Evolutionary conservation across 139 green algal genomes (phyloP), one percentile per base, ranked within the genome.

Genomic region (Ettlia oleoabundans): DNA sequence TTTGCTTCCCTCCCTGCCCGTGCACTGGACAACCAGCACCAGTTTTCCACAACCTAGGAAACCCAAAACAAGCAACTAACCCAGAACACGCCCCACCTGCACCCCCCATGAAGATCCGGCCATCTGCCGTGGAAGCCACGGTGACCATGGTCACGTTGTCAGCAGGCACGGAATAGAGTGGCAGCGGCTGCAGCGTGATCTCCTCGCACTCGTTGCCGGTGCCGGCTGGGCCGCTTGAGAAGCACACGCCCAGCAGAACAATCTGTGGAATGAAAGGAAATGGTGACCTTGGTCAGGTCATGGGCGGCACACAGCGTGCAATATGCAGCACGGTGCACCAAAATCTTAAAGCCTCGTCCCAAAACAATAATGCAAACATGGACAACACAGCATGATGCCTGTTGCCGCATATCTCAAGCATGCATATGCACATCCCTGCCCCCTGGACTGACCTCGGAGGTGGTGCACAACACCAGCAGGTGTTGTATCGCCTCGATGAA

Each of bases 21-120:
- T n/a, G n/a, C n/a, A n/a, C n/a, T n/a, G n/a, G n/a, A n/a, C n/a
- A n/a, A n/a, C 47, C 47, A 58, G 47, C 15, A 58, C 47, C 47
- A 58, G 47, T 58, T 15, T 15, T 15, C 47, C 47, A 10, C 10
- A 15, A 58, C 13, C 47, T 15, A 58, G n/a, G n/a, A n/a, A n/a
- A n/a, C n/a, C 47, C 47, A 58, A 24, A 15, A 58, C 15, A 10
- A n/a, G n/a, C 47, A 58, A 10, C 47, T 15, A 58, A 58, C 47
- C 47, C 13, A 10, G 13, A 10, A 15, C 47, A 10, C 47, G 47
- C n/a, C 55, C 19, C 75, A 81, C 75, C 75, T 0, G 81, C 82
- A 4, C 96, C 96, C 21, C 96, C 96, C 66, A 98, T 30, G 85
- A 99, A 99, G 52, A 98, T 95, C 30, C 96, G 88, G 3, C 95